Base-by-base conservation (phyloP, 345 rosid species). In the Corchorus olitorius region DNA sequence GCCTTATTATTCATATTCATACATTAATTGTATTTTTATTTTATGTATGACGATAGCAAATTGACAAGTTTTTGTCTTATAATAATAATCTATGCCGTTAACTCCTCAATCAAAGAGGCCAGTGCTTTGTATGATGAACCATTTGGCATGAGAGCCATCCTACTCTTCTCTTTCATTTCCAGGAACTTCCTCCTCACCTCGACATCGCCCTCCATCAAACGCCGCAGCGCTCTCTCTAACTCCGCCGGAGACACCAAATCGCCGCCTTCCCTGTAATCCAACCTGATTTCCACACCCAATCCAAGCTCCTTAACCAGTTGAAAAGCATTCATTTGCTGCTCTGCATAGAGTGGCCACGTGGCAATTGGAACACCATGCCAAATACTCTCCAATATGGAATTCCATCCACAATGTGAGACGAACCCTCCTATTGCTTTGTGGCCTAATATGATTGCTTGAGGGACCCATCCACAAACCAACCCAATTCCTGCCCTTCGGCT, bases 381-480 rank as follows among this genome's bases (percentile, higher is more conserved):
- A 27, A 73, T 19, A 20, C 77, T 73, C 68, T 78, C 81, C 68
- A 78, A 33, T 27, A 73, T 19, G 0, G 81, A 78, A 48, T 73
- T 78, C 81, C 81, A 78, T 5, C 81, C 81, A 16, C 81, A 73
- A 20, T 78, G 81, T 27, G 81, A 78, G 6, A 78, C 74, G 58
- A 78, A 78, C 3, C 74, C 77, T 45, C 81, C 77, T 0, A 58
- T 50, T 0, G 81, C 81, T 41, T 65, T 16, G 59, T 78, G 81
- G 16, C 58, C 34, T 14, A 78, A 64, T 16, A 78, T 68, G 54
- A 56, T 68, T 0, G 45, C 81, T 22, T 73, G 81, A 5, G 74
- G 74, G 4, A 56, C 60, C 81, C 81, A 74, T 5, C 80, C 80
- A 15, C 72, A 41, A 27, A 78, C 37, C 19, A 9, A 37, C 50